Evolutionary conservation across 306 rosid genomes (phyloP).

Genomic region (Psophocarpus tetragonolobus): DNA sequence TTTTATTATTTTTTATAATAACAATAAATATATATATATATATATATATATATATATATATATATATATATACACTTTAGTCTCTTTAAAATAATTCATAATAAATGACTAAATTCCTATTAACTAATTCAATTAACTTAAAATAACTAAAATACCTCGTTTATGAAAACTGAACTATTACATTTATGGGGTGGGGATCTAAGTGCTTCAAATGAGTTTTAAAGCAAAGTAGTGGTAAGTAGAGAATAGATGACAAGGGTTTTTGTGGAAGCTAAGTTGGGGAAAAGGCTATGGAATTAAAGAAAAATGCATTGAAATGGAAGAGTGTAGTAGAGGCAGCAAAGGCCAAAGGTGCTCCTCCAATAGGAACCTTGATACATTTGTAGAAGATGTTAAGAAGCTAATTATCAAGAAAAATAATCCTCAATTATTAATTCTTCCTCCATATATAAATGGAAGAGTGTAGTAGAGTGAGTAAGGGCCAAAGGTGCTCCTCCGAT

Average conservation of each 20-base stretch:
- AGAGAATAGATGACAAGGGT: neutral
- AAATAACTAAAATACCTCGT: too few species aligned
- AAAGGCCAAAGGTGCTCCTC: constrained; percentile 52
- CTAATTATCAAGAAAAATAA: neutral
- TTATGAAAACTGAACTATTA: too few species aligned
- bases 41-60: too few species aligned
- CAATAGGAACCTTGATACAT: constrained; percentile 34
- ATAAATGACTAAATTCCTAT: too few species aligned
- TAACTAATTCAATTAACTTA: too few species aligned
- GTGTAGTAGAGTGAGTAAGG: too few species aligned
- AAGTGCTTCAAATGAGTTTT: neutral
- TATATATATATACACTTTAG: too few species aligned
- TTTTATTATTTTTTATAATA: too few species aligned
- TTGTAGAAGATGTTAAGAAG: constrained; percentile 39
- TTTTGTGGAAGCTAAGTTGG: neutral
- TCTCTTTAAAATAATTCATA: too few species aligned
- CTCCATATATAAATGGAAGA: too few species aligned
- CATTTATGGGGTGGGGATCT: neutral
- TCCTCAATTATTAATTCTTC: neutral
- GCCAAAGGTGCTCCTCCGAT: constrained; percentile 54
- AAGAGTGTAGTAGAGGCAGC: constrained; percentile 42
- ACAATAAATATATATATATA: too few species aligned
- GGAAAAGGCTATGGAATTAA: neutral
- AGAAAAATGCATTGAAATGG: neutral
- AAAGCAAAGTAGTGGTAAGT: neutral